Conservation (phyloP, 192 early-diverging fungal genomes). For the Gamsiella multidivaricata region DNA sequence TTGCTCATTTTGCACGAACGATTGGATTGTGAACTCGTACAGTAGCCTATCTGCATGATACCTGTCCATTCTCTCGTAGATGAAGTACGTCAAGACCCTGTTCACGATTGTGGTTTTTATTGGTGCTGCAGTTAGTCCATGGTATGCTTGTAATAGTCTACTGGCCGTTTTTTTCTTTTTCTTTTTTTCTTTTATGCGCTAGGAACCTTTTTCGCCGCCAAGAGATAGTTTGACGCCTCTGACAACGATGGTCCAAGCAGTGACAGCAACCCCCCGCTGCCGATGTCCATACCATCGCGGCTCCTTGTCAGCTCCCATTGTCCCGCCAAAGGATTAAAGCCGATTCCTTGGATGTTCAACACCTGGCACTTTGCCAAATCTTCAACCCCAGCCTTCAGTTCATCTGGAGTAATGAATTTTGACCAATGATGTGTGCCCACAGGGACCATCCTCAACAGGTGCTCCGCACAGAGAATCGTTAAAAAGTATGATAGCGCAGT, state of each 20-base stretch:
- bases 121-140: no score
- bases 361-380: constrained; percentile 58
- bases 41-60: no score
- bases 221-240: constrained; percentile 60
- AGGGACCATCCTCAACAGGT: constrained; percentile 81
- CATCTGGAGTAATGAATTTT: constrained; percentile 87
- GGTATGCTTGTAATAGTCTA: not conserved
- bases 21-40: no score
- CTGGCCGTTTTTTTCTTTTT: not conserved
- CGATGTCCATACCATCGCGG: constrained; percentile 20
- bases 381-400: constrained; percentile 66
- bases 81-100: no score
- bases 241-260: constrained; percentile 23
- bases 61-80: no score
- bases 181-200: not conserved
- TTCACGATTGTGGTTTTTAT: no score
- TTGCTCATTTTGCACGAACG: no score
- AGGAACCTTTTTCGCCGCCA: constrained; percentile 49
- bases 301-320: constrained; percentile 54
- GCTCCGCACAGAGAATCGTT: constrained; percentile 86
- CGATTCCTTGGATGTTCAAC: constrained; percentile 65
- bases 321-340: constrained; percentile 64
- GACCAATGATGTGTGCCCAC: constrained; percentile 86
- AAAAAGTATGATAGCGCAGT: constrained; percentile 78
- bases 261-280: constrained; percentile 18